A percentile compares a stretch with the other conserved stretches of the same genome.
Evolutionary conservation across 1,284 basidiomycete genomes (phyloP).

Genomic region (Bjerkandera adusta): DNA sequence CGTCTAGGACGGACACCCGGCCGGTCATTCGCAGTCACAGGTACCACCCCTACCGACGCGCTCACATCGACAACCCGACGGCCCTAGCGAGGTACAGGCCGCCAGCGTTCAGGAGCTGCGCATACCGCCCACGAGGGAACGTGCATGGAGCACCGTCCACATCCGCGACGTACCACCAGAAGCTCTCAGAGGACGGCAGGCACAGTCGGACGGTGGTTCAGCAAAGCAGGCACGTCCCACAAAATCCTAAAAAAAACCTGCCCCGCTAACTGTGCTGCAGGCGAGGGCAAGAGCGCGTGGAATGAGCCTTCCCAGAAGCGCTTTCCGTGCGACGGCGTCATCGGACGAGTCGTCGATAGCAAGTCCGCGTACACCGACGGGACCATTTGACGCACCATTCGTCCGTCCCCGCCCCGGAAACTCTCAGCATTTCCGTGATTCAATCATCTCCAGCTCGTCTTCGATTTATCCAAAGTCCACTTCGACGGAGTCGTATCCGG

Average conservation of each 20-base stretch:
- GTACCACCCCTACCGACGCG: conserved; percentile 13
- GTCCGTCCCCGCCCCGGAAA: conserved; percentile 23
- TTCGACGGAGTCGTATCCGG: conserved; percentile 51
- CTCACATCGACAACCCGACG: background rate
- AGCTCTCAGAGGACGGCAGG: conserved; percentile 22
- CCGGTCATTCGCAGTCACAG: conserved; percentile 8
- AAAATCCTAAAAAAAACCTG: background rate
- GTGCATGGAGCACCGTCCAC: conserved; percentile 24
- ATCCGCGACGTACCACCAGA: conserved; percentile 24
- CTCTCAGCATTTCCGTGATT: conserved; percentile 40
- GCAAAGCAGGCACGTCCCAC: conserved; percentile 23
- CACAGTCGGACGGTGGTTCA: conserved; percentile 28
- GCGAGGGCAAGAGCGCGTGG: conserved; percentile 29
- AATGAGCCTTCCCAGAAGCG: conserved; percentile 36
- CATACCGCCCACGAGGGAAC: conserved; percentile 10
- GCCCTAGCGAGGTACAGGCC: too few relatives aligned
- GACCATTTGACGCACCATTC: conserved; percentile 23
- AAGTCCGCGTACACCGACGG: conserved; percentile 34
- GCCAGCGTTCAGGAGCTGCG: conserved; percentile 9
- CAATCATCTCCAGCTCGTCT: conserved; percentile 56
- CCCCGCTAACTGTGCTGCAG: conserved; percentile 20
- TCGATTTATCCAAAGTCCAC: conserved; percentile 74
- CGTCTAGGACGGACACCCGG: conserved; percentile 13
- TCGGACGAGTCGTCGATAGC: conserved; percentile 35
- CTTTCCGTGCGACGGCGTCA: conserved; percentile 29